Percentiles rank a stretch among this genome's conserved stretches.
Evolutionary conservation across 2,329 filamentous ascomycete species (phyloP).

Genomic region (Neonectria faginata): DNA sequence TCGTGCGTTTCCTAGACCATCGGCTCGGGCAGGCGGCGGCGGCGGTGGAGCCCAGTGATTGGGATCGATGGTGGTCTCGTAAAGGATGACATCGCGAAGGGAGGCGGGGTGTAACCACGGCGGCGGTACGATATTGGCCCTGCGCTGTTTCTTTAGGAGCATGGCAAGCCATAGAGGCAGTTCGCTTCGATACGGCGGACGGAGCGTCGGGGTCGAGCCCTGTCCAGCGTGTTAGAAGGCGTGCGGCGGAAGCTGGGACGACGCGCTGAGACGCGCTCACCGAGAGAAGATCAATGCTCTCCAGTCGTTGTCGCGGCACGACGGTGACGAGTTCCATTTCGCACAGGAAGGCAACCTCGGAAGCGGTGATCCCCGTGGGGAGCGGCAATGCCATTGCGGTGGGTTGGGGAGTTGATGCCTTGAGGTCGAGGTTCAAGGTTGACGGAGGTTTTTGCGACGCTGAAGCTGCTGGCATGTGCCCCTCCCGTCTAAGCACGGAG

Average conservation of each 20-base stretch:
- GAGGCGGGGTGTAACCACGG: constrained; percentile 86
- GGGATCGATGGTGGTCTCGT: constrained; percentile 80
- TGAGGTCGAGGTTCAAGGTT: constrained; percentile 22
- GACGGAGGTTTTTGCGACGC: constrained; percentile 30
- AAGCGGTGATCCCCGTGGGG: constrained; percentile 74
- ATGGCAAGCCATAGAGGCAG: constrained; percentile 95
- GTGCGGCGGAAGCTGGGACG: constrained; percentile 26
- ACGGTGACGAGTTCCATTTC: constrained; percentile 98
- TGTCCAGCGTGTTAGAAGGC: constrained; percentile 53
- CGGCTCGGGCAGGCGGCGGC: constrained; percentile 67
- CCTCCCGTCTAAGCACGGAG: constrained; percentile 23
- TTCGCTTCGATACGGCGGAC: constrained; percentile 82
- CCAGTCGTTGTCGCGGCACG: constrained; percentile 89
- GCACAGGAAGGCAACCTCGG: constrained; percentile 93
- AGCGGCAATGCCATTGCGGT: constrained; percentile 62
- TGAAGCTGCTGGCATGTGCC: constrained; percentile 24
- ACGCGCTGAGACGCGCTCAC: constrained; percentile 66
- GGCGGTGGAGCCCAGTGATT: constrained; percentile 83
- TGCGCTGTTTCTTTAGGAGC: constrained; percentile 91
- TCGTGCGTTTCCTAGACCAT: constrained; percentile 58
- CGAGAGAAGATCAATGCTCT: constrained; percentile 84
- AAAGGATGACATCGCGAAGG: constrained; percentile 80
- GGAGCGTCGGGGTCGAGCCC: constrained; percentile 82
- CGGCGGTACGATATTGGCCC: constrained; percentile 92
- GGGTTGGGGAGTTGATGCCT: constrained; percentile 11